Conservation (phyloP, 75 land plant species). For the Adiantum capillusveneris region DNA sequence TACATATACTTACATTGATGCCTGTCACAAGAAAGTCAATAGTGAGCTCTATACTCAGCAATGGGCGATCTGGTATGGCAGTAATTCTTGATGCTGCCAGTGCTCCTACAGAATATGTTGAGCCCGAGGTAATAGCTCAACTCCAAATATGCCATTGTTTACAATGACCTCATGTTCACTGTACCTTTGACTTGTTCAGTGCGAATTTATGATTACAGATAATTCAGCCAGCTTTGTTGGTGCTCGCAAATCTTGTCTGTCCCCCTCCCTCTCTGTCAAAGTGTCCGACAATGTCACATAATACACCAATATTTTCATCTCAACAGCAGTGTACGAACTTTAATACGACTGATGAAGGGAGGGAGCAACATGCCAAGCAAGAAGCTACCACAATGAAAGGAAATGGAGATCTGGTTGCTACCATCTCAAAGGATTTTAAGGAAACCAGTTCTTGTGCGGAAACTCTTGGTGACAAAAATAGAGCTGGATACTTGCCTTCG, state of each 20-base stretch:
- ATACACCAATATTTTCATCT: neutral
- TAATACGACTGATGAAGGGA: no score
- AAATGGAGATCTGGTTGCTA: no score
- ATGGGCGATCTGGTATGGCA: constrained; percentile 90
- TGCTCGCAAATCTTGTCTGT: constrained; percentile 90
- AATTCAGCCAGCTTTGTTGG: constrained; percentile 73
- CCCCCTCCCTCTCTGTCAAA: constrained; percentile 94
- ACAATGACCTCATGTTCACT: no score
- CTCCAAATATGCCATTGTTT: no score
- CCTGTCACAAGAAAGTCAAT: constrained; percentile 64
- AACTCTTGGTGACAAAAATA: no score
- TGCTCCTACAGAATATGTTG: constrained; percentile 43
- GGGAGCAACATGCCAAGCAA: no score
- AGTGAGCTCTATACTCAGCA: constrained; percentile 67
- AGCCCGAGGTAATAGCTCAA: constrained; percentile 95
- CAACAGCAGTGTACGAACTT: neutral
- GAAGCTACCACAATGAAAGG: no score
- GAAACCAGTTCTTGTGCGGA: no score
- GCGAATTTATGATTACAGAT: constrained; percentile 39
- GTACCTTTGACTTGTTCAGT: no score
- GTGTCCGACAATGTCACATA: constrained; percentile 15
- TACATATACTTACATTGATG: constrained; percentile 82
- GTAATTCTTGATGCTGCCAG: constrained; percentile 92
- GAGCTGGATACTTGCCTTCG: no score
- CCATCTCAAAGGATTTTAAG: no score